Base-by-base conservation (phyloP, 2,329 filamentous ascomycete genomes). In the Stachybotrys echinatus region DNA sequence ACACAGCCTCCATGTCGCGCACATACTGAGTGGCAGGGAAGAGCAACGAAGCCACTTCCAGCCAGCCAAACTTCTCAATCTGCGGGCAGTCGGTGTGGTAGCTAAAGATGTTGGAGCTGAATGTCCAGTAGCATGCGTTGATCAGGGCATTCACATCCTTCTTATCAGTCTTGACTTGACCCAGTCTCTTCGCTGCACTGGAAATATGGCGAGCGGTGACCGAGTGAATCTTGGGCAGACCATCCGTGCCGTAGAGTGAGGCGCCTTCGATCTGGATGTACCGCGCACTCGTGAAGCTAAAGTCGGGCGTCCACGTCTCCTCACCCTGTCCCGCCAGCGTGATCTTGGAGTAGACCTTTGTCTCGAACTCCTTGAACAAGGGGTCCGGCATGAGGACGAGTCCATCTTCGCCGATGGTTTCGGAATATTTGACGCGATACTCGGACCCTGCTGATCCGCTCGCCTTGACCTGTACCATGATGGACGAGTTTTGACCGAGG, bases 71-170 rank as follows among this genome's bases (percentile, higher is more conserved):
- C 51, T 76, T 75, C 54, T 75, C 70, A 31, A 74, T 71, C 52
- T 73, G 70, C 6, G 69, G 70, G 49, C 71, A 74, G 54, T 76
- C 72, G 3, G 73, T 75, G 51, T 75, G 73, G 55, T 75, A 75
- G 48, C 69, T 72, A 53, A 72, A 72, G 17, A 73, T 59, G 52
- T 73, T 73, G 43, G 62, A 66, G 38, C 61, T 64, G 45, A 74
- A 74, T 1, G 70, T 68, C 71, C 72, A 75, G 50, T 74, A 68
- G 40, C 69, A 71, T 34, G 71, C 71, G 20, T 70, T 71, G 43
- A 73, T 67, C 2, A 73, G 54, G n/a, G 63, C 59, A 44, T 72
- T 72, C 23, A 67, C 65, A 45, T 72, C 69, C 20, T 69, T 65
- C 45, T 68, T 69, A 50, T 72, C 69, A 1, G 67, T 72, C 47